Base-by-base conservation (phyloP, 352 stramenopile genomes). In the Globisporangium uncinulatum region DNA sequence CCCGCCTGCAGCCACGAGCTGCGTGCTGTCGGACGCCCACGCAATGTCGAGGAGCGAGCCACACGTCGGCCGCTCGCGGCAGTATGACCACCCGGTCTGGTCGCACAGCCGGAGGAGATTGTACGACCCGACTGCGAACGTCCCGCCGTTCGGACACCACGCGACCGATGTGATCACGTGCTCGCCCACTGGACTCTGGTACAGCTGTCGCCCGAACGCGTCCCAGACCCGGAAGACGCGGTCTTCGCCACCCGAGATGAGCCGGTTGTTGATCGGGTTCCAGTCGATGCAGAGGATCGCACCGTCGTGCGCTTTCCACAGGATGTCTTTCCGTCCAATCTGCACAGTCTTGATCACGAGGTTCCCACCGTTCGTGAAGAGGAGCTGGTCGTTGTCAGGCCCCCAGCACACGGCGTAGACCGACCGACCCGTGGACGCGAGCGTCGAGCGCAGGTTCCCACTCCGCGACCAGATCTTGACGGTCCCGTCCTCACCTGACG, bases 61-160 rank as follows among this genome's bases (percentile, higher is more conserved):
- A 19, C 74, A 81, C 24, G 76, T 69, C 6, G 82, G 80, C 6
- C 87, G 69, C 54, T 97, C 88, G 31, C 91, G 76, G 54, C 83
- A 91, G 58, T 92, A 91, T 7, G 83, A 96, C 91, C 89, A 98
- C 1, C 94, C 94, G 0, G 86, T 97, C 61, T 95, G 86, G 58
- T 98, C 93, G 61, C 93, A 98, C 34, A 98, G 70, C 4, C 86
- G 69, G n/a, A 98, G 70, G 61, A 95, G 81, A 62, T 98, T 95
- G 72, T 90, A 98, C 9, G 86, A 92, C 8, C 93, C 94, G 4
- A 97, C 93, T 9, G 87, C 89, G 62, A 98, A 98, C 17, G 68
- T 84, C 37, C 81, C 83, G 19, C 93, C 93, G 49, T 96, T 97
- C 0, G 94, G 92, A 53, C 76, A 90, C 94, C 93, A 98, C 24